Base-by-base conservation (phyloP, 495 filamentous ascomycete genomes). In the Aeminium ludgeri region DNA sequence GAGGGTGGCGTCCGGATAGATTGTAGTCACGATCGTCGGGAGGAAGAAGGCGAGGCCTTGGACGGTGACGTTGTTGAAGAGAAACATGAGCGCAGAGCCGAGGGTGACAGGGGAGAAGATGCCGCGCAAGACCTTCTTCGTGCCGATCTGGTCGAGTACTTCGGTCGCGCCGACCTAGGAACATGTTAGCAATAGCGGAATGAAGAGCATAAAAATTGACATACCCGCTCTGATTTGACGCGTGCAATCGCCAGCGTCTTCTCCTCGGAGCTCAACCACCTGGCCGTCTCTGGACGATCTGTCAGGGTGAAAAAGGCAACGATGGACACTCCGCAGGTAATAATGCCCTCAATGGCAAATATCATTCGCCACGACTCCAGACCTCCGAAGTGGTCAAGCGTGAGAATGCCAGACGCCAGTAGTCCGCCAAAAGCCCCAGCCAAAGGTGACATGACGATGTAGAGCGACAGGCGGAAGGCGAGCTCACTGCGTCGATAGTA, bases 341-440 rank as follows among this genome's bases (percentile, higher is more conserved):
- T 79, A 1, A 84, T 64, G 1, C 80, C 80, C 49, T 85, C 80
- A 35, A 86, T 63, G 41, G 82, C 80, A 59, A 78, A 59, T 40
- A 78, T 75, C 73, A 73, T 76, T 28, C 72, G 58, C 73, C 73
- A 77, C 16, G 72, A 74, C 10, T 56, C 58, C 43, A 74, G 61
- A n/a, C 75, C 77, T 7, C 59, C 53, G 18, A 76, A 54, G 8
- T 78, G 78, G 33, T 80, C 70, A 72, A 86, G 77, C 45, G 71
- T 69, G 0, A 78, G 74, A 41, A 87, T 82, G 1, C 62, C 77
- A 41, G 77, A 84, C 1, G 82, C 80, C 2, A 87, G 60, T 0
- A 86, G 62, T 0, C 82, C 82, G 16, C 82, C 82, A 44, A 74
- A 75, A 13, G 78, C 80, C 4, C 82, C 82, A 2, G 81, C 76